These are phyloP conservation scores for Fusarium anguioides DNA, from an alignment of 2,329 filamentous ascomycete species.

Conservation along the genomic window DNA sequence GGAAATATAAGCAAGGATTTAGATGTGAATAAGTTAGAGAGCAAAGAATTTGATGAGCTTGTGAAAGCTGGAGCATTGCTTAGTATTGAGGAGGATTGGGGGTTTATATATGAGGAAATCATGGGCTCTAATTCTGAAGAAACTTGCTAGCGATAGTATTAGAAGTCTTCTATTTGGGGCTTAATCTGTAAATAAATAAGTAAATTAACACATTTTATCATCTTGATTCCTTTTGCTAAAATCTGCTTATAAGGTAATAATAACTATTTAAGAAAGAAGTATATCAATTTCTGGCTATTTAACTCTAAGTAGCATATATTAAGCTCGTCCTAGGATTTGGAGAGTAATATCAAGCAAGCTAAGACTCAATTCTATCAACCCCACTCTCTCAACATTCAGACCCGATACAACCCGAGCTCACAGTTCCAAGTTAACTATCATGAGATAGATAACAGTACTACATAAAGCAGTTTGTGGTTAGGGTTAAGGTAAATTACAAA, in stretches of 20 bases:
- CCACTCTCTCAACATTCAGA: background rate
- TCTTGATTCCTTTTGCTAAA: no score
- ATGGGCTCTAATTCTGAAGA: background rate
- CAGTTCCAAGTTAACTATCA: background rate
- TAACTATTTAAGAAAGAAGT: no score
- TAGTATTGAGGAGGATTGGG: constrained; percentile 50
- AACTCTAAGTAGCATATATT: background rate
- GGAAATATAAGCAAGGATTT: constrained; percentile 48
- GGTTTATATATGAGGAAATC: constrained; percentile 50
- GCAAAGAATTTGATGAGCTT: constrained; percentile 36
- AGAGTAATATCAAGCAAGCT: background rate
- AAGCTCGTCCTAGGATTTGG: no score
- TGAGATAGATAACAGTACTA: no score
- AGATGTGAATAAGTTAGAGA: constrained; percentile 37
- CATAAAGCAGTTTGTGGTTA: no score
- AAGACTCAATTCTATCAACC: background rate
- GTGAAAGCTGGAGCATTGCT: constrained; percentile 45
- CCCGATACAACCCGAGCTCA: background rate
- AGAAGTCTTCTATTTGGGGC: background rate
- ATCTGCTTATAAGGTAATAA: background rate
- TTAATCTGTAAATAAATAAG: background rate
- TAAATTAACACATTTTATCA: background rate
- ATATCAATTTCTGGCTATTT: background rate
- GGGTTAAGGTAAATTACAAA: background rate
- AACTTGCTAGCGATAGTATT: background rate